phyloP scores from a whole-genome alignment of 2,329 filamentous ascomycete genomes.

The Talaromyces albobiverticillius region DNA sequence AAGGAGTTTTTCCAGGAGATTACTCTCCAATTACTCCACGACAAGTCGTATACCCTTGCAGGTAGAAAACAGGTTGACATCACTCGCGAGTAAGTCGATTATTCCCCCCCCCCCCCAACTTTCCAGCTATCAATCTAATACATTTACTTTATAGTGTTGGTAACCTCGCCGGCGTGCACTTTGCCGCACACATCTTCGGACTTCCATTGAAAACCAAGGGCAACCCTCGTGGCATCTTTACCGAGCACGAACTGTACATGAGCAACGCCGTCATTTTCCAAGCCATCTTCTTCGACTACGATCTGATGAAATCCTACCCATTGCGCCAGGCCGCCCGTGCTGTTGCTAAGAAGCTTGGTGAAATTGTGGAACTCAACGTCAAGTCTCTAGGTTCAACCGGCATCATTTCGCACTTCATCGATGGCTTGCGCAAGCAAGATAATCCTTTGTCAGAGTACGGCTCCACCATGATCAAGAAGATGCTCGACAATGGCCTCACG shows the following conservation, averaged over 20 bases:
- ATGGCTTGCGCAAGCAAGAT: conserved; percentile 49
- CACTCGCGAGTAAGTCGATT: conserved; percentile 56
- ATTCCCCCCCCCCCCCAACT: no score
- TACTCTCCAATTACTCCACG: conserved; percentile 58
- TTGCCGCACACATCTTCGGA: conserved; percentile 54
- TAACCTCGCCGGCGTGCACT: conserved; percentile 55
- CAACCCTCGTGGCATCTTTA: conserved; percentile 52
- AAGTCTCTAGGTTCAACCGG: conserved; percentile 58
- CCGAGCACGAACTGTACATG: conserved; percentile 57
- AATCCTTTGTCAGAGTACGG: conserved; percentile 63
- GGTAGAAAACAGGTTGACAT: conserved; percentile 67
- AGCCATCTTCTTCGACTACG: conserved; percentile 63
- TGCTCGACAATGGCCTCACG: conserved; percentile 62
- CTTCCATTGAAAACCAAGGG: conserved; percentile 55
- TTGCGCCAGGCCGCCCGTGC: conserved; percentile 58
- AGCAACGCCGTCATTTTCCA: conserved; percentile 65
- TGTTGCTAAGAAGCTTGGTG: conserved; percentile 58
- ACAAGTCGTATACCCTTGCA: conserved; percentile 64
- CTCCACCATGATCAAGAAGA: conserved; percentile 60
- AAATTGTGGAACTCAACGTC: conserved; percentile 62
- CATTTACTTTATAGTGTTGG: conserved; percentile 36
- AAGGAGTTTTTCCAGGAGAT: conserved; percentile 66
- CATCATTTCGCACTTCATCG: conserved; percentile 53
- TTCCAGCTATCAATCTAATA: background rate
- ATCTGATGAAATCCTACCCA: conserved; percentile 65